phyloP scores from a whole-genome alignment of 768 basidiomycete genomes.

The Tulasnella sp. region DNA sequence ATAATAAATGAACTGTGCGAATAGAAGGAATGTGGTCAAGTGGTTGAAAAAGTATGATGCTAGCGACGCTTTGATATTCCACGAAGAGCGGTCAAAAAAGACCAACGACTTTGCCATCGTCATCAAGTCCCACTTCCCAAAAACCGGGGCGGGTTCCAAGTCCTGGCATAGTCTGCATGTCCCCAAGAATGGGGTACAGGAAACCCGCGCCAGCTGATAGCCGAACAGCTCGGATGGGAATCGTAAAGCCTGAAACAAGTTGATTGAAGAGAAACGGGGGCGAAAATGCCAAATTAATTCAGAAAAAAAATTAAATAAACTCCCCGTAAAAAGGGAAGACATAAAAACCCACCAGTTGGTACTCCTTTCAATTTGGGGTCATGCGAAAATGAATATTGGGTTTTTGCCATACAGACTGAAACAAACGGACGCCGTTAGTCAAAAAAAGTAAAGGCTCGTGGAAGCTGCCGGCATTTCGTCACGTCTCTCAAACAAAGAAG shows the following conservation, averaged over 20 bases:
- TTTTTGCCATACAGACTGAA: constrained; percentile 92
- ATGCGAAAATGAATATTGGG: constrained; percentile 94
- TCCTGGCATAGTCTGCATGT: constrained; percentile 98
- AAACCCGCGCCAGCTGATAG: constrained; percentile 91
- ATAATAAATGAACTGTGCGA: too few relatives aligned
- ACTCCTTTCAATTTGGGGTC: constrained; percentile 84
- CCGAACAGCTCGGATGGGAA: constrained; percentile 80
- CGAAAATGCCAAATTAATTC: too few relatives aligned
- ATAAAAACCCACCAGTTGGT: constrained; percentile 54
- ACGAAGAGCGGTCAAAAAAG: too few relatives aligned
- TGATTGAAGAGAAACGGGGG: neutral
- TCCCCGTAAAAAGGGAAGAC: too few relatives aligned
- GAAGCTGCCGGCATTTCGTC: neutral
- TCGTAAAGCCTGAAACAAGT: constrained; percentile 55
- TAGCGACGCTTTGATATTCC: too few relatives aligned
- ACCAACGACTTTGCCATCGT: constrained; percentile 70
- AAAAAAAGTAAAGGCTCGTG: constrained; percentile 8
- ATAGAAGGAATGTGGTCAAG: too few relatives aligned
- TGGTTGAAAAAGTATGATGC: too few relatives aligned
- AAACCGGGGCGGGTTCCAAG: constrained; percentile 85
- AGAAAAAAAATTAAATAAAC: too few relatives aligned
- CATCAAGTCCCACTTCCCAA: constrained; percentile 80
- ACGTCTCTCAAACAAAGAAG: constrained; percentile 12
- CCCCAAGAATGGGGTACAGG: constrained; percentile 88
- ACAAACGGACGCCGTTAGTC: constrained; percentile 18